Conservation (phyloP, 805 yeast species). For the Hermanozyma aechmeae region DNA sequence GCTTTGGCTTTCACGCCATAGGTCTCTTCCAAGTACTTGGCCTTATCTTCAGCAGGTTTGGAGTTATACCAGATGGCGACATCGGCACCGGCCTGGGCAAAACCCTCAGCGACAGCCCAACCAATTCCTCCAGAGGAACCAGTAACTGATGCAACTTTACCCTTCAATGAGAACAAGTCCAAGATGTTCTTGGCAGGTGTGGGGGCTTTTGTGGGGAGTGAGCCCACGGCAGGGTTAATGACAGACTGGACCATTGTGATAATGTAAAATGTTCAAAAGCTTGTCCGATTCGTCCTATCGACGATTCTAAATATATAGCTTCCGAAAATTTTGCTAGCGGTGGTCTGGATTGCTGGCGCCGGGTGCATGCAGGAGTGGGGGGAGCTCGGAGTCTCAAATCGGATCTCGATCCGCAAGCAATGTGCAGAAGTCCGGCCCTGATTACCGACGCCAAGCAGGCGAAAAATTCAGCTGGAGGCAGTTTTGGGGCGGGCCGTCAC, state of each 20-base stretch:
- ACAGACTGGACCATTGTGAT: constrained; percentile 8
- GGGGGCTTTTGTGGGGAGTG: constrained; percentile 41
- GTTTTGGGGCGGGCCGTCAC: too few relatives aligned
- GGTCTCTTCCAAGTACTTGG: constrained; percentile 30
- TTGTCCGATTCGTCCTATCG: too few relatives aligned
- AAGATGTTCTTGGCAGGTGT: constrained; percentile 41
- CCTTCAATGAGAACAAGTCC: constrained; percentile 69
- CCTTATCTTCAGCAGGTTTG: constrained; percentile 51
- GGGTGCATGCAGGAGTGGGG: too few relatives aligned
- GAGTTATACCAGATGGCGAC: constrained; percentile 59
- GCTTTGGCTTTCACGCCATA: constrained; percentile 59
- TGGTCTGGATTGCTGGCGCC: too few relatives aligned
- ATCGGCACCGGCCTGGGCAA: constrained; percentile 81
- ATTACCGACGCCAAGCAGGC: too few relatives aligned
- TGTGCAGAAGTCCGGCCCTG: too few relatives aligned
- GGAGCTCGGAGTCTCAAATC: too few relatives aligned
- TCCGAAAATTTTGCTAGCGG: too few relatives aligned
- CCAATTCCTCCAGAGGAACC: constrained; percentile 86
- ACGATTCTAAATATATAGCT: too few relatives aligned
- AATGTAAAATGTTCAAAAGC: too few relatives aligned
- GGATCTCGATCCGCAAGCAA: too few relatives aligned
- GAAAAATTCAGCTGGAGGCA: too few relatives aligned
- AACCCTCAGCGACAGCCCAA: constrained; percentile 70
- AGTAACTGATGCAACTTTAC: constrained; percentile 77
- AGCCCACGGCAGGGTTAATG: constrained; percentile 27